Evolutionary conservation across 2,329 filamentous ascomycete species (phyloP).

Genomic region (Sporothrix euskadiensis): DNA sequence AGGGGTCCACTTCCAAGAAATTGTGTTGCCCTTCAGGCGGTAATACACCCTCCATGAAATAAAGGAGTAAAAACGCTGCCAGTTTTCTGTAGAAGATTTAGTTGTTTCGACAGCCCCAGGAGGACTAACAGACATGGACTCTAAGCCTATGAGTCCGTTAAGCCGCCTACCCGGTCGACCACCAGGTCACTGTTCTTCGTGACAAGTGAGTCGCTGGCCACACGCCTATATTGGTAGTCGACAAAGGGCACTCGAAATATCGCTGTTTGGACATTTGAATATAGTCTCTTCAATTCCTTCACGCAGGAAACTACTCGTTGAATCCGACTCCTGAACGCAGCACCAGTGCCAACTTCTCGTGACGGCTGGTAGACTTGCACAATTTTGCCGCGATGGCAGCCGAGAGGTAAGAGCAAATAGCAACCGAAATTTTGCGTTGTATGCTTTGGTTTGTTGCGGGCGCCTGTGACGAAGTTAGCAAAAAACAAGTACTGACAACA

Average conservation of each 20-base stretch:
- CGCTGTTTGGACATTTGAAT: conserved; percentile 21
- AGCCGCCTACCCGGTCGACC: conserved; percentile 23
- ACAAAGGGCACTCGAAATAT: conserved; percentile 27
- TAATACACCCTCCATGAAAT: conserved; percentile 23
- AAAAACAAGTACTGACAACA: conserved; percentile 30
- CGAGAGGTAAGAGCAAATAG: conserved; percentile 26
- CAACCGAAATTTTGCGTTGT: background rate
- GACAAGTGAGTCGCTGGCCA: conserved; percentile 25
- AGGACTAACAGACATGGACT: conserved; percentile 27
- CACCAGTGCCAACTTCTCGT: background rate
- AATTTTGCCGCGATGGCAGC: conserved; percentile 25
- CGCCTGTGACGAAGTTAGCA: background rate
- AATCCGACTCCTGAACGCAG: background rate
- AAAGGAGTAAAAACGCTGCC: conserved; percentile 2
- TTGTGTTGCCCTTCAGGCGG: conserved; percentile 34
- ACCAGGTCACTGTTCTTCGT: conserved; percentile 9
- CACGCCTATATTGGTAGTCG: conserved; percentile 28
- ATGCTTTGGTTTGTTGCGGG: background rate
- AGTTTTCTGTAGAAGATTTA: conserved; percentile 17
- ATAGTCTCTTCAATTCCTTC: background rate
- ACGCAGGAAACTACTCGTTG: background rate
- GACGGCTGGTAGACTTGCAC: background rate
- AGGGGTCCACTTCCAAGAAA: conserved; percentile 38
- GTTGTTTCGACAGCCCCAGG: conserved; percentile 26
- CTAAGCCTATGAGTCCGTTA: conserved; percentile 27